These are phyloP conservation scores for Moricandia moricandioides DNA, from an alignment of 345 rosid species.

Conservation along the genomic window DNA sequence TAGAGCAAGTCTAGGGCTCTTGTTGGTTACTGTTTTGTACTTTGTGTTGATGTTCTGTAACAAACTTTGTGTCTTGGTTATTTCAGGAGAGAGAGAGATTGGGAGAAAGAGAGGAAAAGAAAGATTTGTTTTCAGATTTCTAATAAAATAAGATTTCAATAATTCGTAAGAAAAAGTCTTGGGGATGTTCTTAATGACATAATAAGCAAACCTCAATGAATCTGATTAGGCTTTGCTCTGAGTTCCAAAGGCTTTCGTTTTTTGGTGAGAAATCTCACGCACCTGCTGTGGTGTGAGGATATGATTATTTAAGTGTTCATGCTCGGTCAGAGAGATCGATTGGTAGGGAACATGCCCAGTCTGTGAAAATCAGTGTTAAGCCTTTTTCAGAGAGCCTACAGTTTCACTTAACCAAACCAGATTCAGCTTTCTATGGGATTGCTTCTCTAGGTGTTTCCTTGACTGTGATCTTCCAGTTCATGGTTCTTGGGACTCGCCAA, in stretches of 20 bases:
- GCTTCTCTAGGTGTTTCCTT: not conserved
- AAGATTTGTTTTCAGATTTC: not conserved
- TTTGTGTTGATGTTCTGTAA: conserved; percentile 23
- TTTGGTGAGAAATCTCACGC: not conserved
- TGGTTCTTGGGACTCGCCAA: not conserved
- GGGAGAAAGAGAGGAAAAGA: conserved; percentile 2
- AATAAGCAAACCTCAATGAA: too few relatives aligned
- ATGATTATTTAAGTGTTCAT: not conserved
- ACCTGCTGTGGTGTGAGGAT: not conserved
- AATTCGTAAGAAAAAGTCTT: too few relatives aligned
- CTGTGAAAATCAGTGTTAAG: too few relatives aligned
- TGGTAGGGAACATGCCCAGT: not conserved
- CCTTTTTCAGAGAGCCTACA: not conserved
- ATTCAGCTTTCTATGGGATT: not conserved
- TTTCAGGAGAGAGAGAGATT: conserved; percentile 21
- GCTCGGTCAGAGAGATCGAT: not conserved
- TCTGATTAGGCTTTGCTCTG: not conserved
- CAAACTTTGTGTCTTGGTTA: conserved; percentile 28
- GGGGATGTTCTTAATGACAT: too few relatives aligned
- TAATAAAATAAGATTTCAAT: not conserved
- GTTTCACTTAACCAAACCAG: not conserved
- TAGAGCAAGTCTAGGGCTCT: conserved; percentile 9
- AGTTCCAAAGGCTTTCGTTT: not conserved
- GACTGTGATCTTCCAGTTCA: not conserved
- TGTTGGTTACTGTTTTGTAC: conserved; percentile 9